Conservation (phyloP, 2,329 filamentous ascomycete species). For the Arthrobotrys entomopaga region DNA sequence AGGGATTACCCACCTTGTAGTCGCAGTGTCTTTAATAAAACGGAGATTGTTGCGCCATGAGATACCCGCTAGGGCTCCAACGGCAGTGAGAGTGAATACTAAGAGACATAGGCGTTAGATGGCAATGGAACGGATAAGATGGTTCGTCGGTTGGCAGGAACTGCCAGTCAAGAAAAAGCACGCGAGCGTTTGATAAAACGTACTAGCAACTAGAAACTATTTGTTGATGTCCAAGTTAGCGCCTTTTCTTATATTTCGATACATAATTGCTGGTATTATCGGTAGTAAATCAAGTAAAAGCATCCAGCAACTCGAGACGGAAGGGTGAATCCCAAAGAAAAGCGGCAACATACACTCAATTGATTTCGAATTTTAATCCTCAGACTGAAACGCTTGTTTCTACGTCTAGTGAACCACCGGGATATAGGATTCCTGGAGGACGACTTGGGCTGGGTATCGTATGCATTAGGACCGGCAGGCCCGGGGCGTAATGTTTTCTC, state of each 20-base stretch:
- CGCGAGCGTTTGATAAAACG: constrained; percentile 1
- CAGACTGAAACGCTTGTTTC: constrained; percentile 29
- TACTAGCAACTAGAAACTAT: constrained; percentile 52
- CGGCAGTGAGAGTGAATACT: constrained; percentile 51
- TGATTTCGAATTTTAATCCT: constrained; percentile 52
- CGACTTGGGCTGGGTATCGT: constrained; percentile 6
- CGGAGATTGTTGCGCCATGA: constrained; percentile 52
- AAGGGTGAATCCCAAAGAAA: background rate
- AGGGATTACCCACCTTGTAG: constrained; percentile 24
- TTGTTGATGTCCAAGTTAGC: background rate
- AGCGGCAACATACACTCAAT: constrained; percentile 40
- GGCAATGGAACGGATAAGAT: background rate
- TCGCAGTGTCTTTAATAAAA: constrained; percentile 52
- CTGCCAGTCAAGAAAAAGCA: no score
- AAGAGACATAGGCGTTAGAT: background rate
- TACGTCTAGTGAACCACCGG: constrained; percentile 36
- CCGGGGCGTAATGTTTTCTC: constrained; percentile 36
- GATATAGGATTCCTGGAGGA: constrained; percentile 36
- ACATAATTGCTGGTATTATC: background rate
- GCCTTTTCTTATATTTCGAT: background rate
- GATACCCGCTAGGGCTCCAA: constrained; percentile 49
- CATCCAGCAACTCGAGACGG: no score
- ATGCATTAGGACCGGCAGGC: constrained; percentile 10
- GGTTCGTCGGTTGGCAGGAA: no score
- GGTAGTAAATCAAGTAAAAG: background rate